These are phyloP conservation scores for Termitomyces bulborhizus DNA, from an alignment of 768 basidiomycete genomes.

Conservation along the genomic window DNA sequence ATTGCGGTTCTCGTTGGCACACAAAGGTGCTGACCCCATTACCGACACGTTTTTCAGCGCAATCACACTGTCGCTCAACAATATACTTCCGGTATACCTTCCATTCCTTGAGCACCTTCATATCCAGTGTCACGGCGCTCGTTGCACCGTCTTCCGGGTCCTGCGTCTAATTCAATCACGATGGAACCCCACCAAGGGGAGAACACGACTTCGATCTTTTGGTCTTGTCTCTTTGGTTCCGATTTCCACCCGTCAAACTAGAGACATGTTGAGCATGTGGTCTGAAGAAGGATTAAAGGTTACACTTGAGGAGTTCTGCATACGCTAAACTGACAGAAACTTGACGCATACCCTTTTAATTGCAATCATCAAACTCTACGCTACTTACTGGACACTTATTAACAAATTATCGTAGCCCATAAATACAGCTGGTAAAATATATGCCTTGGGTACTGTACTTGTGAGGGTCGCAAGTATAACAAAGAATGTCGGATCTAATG, in stretches of 20 bases:
- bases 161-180: constrained; percentile 28
- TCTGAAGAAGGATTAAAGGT: constrained; percentile 21
- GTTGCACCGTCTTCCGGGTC: constrained; percentile 18
- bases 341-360: background rate
- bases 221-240: constrained; percentile 25
- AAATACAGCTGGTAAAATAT: background rate
- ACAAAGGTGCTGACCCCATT: constrained; percentile 28
- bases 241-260: constrained; percentile 13
- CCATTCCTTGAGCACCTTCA: constrained; percentile 21
- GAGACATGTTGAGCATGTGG: constrained; percentile 16
- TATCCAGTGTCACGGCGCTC: constrained; percentile 30
- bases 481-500: background rate
- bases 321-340: background rate
- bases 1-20: constrained; percentile 28
- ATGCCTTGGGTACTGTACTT: background rate
- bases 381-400: background rate
- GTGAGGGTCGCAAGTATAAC: background rate
- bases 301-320: constrained; percentile 1
- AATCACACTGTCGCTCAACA: constrained; percentile 9
- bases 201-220: constrained; percentile 18
- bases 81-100: constrained; percentile 9
- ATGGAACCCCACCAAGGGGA: constrained; percentile 12
- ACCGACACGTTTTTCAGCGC: constrained; percentile 25
- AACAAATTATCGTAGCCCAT: background rate
- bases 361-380: background rate